Evolutionary conservation across 139 green algal species (phyloP), one percentile per base, ranked within the genome.

Genomic region (Tetraselmis chui): DNA sequence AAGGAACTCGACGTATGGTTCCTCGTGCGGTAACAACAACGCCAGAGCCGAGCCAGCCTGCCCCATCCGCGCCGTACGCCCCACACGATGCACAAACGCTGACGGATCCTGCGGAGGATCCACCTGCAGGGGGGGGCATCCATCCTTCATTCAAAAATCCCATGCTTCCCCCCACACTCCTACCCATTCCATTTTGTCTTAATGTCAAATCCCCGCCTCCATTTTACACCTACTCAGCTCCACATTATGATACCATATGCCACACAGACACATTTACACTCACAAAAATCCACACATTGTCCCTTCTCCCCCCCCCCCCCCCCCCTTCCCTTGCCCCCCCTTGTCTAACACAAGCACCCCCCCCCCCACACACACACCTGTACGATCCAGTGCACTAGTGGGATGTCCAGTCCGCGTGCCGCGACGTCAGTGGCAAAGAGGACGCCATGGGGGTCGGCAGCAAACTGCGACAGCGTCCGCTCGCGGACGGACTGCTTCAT

Each of bases 361-460:
- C 45, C 2, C 45, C 45, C 5, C 11, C 45, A 5, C 5, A 5
- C 5, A 67, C 45, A 18, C 45, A 91, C 83, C 87, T 98, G 94
- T 59, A 98, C 58, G 26, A 97, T 89, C 92, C 92, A 97, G 77
- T 92, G 78, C 30, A 98, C 92, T 75, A 94, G 89, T 23, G 94
- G 95, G 29, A 99, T 96, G 89, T 99, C 96, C 59, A 99, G 87
- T 0, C 96, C 96, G 0, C 96, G 84, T 0, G 96, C 95, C 0
- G 96, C 96, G 26, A 99, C 92, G 82, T 99, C 96, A 0, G 96
- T 99, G 84, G 87, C 93, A 58, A 99, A 88, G 79, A 99, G 87
- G 0, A 92, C 91, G 25, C 92, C 86, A 1, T 29, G 28, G 23
- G 32, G 11, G 11, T 67, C 28, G 25, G 29, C 78, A 1, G 87